Evolutionary conservation across 768 basidiomycete genomes (phyloP), one percentile per base, ranked within the genome.

Genomic region (Trametes cinnabarina): DNA sequence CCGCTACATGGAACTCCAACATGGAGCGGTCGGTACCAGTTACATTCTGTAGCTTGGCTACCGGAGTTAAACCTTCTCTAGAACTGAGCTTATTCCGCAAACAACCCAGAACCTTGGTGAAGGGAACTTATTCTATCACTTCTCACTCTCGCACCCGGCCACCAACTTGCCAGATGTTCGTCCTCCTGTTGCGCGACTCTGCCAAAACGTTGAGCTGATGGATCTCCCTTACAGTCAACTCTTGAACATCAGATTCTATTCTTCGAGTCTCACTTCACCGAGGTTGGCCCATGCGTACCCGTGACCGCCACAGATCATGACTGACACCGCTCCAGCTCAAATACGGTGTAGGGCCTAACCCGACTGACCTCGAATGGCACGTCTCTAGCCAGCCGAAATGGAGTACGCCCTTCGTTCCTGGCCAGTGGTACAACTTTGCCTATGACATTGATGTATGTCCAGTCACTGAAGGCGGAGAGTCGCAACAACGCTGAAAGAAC

Each of bases 181-280:
- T 47, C 14, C 28, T 34, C 10, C 22, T 6, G 7, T 3, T 20
- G 10, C 25, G 25, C 20, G 5, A 50, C 12, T 25, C 25, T 10
- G 20, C 20, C 20, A n/a, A 5, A 17, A 11, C 22, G 51, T 59
- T 41, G 34, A 43, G 19, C 30, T 37, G 30, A 47, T 20, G 22
- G 51, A 14, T 19, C 54, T 32, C 28, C 48, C 30, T 6, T 32
- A 50, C 44, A 82, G 82, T 73, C 81, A 12, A 76, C 79, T 19
- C 68, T 77, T 20, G 83, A 86, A 67, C 84, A 85, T 64, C 83
- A 85, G 68, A 79, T 85, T 47, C 69, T 77, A 58, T 86, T 85
- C 76, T 84, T 84, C 64, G 82, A 84, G 69, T 82, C 79, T 43
- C 84, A 84, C 67, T 86, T 84, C 70, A 84, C 82, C 4, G 82